phyloP scores from a whole-genome alignment of 805 yeast species.

The Candida alai region DNA sequence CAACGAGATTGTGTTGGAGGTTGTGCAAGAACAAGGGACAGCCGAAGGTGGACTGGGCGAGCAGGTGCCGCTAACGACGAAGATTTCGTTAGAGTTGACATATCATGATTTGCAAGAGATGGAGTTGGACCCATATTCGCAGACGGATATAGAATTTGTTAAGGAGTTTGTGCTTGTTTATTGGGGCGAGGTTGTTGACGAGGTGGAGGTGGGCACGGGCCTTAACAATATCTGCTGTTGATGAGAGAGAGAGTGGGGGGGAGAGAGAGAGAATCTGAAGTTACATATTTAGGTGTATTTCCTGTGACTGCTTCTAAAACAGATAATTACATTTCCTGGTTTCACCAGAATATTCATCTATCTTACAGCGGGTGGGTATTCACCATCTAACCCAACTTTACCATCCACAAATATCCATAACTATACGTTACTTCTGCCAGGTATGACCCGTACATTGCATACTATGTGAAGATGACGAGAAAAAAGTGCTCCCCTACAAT shows the following conservation, averaged over 20 bases:
- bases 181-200: constrained; percentile 26
- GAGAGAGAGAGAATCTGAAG: background rate
- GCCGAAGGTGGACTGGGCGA: background rate
- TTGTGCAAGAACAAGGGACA: constrained; percentile 12
- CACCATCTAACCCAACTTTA: no score
- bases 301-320: no score
- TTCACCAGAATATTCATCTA: no score
- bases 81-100: constrained; percentile 28
- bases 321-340: no score
- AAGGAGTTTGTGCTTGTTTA: constrained; percentile 31
- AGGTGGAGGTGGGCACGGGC: constrained; percentile 33
- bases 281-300: no score
- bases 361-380: no score
- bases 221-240: constrained; percentile 29
- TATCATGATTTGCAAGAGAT: constrained; percentile 39
- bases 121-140: constrained; percentile 43
- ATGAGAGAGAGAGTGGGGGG: no score
- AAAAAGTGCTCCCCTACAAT: no score
- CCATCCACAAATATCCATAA: no score
- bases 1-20: constrained; percentile 32
- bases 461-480: no score
- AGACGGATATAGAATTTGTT: constrained; percentile 33
- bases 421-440: no score
- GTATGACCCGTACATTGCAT: no score
- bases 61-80: constrained; percentile 7